Percentiles rank a stretch among this genome's conserved stretches.
phyloP scores from a whole-genome alignment of 2,329 filamentous ascomycete species.

The Calonectria hawksworthii region DNA sequence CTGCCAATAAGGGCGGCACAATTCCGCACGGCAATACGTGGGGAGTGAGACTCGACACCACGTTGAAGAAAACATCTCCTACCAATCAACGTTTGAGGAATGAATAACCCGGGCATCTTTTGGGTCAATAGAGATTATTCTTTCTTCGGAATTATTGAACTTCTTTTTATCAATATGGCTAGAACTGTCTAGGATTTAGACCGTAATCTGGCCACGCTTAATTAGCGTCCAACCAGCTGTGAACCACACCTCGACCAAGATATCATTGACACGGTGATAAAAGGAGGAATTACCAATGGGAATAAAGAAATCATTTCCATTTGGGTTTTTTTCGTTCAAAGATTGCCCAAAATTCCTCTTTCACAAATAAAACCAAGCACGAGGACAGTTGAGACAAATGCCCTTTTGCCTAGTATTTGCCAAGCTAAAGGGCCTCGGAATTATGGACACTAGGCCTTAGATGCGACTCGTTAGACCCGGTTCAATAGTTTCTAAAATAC shows the following conservation, averaged over 20 bases:
- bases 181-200: background rate
- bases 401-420: background rate
- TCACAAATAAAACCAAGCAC: background rate
- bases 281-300: background rate
- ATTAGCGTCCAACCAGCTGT: background rate
- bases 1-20: conserved; percentile 15
- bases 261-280: background rate
- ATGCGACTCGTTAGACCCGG: conserved; percentile 54
- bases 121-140: background rate
- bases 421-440: background rate
- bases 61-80: background rate
- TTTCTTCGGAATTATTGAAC: background rate
- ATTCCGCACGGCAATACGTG: conserved; percentile 22
- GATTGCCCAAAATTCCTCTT: background rate
- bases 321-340: too few relatives aligned
- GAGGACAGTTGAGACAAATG: background rate
- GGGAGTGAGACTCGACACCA: background rate
- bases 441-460: conserved; percentile 21
- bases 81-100: background rate
- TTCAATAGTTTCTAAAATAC: conserved; percentile 58
- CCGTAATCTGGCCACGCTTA: background rate
- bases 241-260: background rate
- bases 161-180: background rate
- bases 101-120: background rate
- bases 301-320: background rate